phyloP scores from a whole-genome alignment of 2,329 filamentous ascomycete genomes.

The Sporothrix protearum region DNA sequence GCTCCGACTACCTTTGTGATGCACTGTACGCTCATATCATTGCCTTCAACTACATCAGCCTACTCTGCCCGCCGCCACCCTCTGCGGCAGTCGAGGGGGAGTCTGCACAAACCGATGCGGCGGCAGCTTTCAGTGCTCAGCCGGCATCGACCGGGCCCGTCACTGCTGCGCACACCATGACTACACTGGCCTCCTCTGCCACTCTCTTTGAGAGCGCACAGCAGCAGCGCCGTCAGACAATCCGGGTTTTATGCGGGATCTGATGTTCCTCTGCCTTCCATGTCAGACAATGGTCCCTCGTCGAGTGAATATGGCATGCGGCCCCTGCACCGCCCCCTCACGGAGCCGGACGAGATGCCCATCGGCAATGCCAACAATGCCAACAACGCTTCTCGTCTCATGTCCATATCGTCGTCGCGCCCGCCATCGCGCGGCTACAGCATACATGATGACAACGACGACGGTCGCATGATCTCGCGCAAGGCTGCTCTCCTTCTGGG shows the following conservation, averaged over 20 bases:
- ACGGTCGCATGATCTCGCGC: conserved; percentile 30
- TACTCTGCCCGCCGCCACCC: conserved; percentile 34
- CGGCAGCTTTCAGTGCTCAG: conserved; percentile 25
- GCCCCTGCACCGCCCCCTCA: conserved; percentile 12
- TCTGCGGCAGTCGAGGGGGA: neutral
- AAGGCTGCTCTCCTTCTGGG: conserved; percentile 29
- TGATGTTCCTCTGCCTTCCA: conserved; percentile 17
- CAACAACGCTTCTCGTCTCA: neutral
- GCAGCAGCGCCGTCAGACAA: conserved; percentile 23
- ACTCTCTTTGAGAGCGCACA: conserved; percentile 2
- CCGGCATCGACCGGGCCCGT: neutral
- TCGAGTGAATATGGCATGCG: neutral
- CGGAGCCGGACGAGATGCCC: conserved; percentile 4
- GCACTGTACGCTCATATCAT: conserved; percentile 58
- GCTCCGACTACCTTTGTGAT: conserved; percentile 55
- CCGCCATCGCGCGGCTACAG: conserved; percentile 14
- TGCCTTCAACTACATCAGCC: conserved; percentile 55
- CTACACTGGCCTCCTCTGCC: neutral
- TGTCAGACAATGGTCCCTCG: neutral
- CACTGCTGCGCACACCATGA: conserved; percentile 14
- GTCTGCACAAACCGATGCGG: conserved; percentile 22
- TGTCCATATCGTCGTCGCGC: conserved; percentile 21
- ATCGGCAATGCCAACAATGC: neutral
- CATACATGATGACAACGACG: conserved; percentile 26
- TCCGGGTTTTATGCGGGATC: conserved; percentile 24